phyloP scores from a whole-genome alignment of 495 filamentous ascomycete genomes.

The Talaromyces borbonicus region DNA sequence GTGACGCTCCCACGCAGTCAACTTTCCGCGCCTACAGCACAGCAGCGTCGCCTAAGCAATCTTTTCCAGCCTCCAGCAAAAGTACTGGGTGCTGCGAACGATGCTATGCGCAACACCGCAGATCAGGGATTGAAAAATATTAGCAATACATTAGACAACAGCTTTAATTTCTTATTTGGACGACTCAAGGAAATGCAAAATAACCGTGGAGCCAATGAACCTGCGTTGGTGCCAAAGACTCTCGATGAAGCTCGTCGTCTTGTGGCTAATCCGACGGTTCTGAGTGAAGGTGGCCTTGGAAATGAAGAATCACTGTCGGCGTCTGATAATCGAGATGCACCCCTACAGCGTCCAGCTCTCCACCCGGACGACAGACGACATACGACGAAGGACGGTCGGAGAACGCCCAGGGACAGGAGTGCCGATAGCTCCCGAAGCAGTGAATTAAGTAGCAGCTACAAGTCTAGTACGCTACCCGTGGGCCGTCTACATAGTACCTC shows the following conservation, averaged over 20 bases:
- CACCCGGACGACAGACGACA: conserved; percentile 48
- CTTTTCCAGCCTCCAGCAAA: conserved; percentile 74
- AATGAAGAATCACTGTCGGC: conserved; percentile 39
- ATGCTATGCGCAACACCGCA: conserved; percentile 73
- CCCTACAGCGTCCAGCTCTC: conserved; percentile 22
- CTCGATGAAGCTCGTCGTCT: conserved; percentile 86
- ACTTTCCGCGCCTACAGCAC: conserved; percentile 29
- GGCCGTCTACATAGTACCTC: not conserved
- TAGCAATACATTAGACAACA: conserved; percentile 73
- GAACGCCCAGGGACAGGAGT: conserved; percentile 59
- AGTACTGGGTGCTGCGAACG: conserved; percentile 71
- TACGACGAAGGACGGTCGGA: conserved; percentile 52
- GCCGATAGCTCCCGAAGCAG: conserved; percentile 63
- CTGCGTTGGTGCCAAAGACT: conserved; percentile 63
- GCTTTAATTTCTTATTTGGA: conserved; percentile 89
- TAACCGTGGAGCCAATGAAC: conserved; percentile 26
- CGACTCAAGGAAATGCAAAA: conserved; percentile 61
- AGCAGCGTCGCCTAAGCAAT: conserved; percentile 63
- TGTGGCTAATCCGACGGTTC: conserved; percentile 56
- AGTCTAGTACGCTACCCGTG: not conserved
- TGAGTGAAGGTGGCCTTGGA: conserved; percentile 41
- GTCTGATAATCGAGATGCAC: conserved; percentile 27
- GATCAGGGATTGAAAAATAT: conserved; percentile 89
- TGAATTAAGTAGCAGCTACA: conserved; percentile 36
- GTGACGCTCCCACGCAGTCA: conserved; percentile 33